Conservation (phyloP, 1,284 basidiomycete genomes). For the Wallemia ichthyophaga region DNA sequence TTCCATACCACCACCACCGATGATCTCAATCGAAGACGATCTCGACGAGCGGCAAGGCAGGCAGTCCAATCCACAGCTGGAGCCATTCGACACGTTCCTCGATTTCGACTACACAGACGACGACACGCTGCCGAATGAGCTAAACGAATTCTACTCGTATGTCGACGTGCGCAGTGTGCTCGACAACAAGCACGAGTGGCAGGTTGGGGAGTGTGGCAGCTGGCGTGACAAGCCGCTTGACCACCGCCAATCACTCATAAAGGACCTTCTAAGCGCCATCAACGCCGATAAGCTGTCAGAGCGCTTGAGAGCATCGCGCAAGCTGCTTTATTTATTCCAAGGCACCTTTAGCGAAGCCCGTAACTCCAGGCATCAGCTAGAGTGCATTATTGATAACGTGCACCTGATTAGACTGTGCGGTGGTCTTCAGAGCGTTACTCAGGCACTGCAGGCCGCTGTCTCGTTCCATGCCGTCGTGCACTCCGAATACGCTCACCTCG, state of each 20-base stretch:
- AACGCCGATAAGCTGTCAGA: slow-evolving; percentile 57
- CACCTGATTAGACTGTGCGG: slow-evolving; percentile 32
- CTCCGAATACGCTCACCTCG: slow-evolving; percentile 16
- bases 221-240: slow-evolving; percentile 33
- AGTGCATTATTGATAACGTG: slow-evolving; percentile 86
- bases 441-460: slow-evolving; percentile 66
- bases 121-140: slow-evolving; percentile 76
- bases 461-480: slow-evolving; percentile 59
- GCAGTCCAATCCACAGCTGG: neutral
- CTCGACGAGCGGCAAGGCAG: neutral
- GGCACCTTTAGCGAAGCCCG: slow-evolving; percentile 73
- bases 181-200: slow-evolving; percentile 55
- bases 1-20: neutral
- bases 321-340: slow-evolving; percentile 67
- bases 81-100: slow-evolving; percentile 12
- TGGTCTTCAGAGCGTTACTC: slow-evolving; percentile 43
- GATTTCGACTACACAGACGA: slow-evolving; percentile 83
- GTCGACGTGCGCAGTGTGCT: slow-evolving; percentile 73
- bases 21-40: neutral
- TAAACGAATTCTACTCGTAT: slow-evolving; percentile 96
- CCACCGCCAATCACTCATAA: slow-evolving; percentile 55
- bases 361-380: slow-evolving; percentile 72
- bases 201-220: neutral
- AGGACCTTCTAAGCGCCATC: slow-evolving; percentile 41
- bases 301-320: slow-evolving; percentile 54